Conservation (phyloP, 1,284 basidiomycete genomes). For the Singerocomus rubriflavus region DNA sequence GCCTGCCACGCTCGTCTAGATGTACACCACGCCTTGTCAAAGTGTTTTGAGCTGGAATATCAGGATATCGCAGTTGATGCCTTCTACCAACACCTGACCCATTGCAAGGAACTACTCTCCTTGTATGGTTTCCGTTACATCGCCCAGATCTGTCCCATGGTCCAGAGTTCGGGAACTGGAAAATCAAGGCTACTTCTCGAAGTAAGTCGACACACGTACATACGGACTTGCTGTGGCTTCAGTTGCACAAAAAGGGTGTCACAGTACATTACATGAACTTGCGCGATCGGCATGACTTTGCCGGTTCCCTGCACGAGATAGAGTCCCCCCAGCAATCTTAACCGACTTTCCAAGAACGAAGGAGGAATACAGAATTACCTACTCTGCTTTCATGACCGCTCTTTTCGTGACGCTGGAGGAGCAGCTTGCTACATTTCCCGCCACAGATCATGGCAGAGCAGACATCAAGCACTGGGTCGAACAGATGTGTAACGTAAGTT, state of each 20-base stretch:
- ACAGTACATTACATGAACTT: background rate
- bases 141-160: background rate
- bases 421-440: background rate
- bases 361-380: background rate
- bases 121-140: background rate
- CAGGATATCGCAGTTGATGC: background rate
- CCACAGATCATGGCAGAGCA: background rate
- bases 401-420: background rate
- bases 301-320: background rate
- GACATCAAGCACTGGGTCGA: background rate
- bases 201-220: background rate
- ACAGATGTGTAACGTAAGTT: background rate
- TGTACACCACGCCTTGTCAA: background rate
- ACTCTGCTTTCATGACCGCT: background rate
- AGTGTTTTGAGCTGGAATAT: background rate
- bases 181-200: conserved; percentile 4
- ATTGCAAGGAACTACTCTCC: background rate
- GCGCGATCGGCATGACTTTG: background rate
- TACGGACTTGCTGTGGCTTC: background rate
- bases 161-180: background rate
- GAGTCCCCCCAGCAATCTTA: background rate
- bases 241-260: background rate
- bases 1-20: background rate
- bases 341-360: background rate
- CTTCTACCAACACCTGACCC: background rate